Base-by-base conservation (phyloP, 768 basidiomycete species). In the Suillus paluster region DNA sequence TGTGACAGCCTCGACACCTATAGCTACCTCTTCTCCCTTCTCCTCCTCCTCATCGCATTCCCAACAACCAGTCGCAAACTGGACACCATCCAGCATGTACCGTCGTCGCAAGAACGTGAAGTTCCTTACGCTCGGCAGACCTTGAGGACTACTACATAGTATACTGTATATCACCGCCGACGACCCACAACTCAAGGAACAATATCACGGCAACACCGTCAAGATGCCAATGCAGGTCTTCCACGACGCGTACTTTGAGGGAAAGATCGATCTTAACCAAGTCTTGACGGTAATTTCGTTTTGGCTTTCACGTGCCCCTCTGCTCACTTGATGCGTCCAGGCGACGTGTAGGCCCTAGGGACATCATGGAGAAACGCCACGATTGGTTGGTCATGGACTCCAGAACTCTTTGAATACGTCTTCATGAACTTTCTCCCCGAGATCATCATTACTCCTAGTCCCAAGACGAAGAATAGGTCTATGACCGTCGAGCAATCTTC, bases 191-290 rank as follows among this genome's bases (percentile, higher is more conserved):
- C 84, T 99, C 73, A 92, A 87, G 80, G 81, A 83, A 34, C 80
- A 86, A 62, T 99, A 96, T 79, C 77, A 85, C 36, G 90, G 88
- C 66, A 92, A 89, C 77, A 85, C 88, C n/a, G n/a, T n/a, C 68
- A 99, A 97, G 78, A 98, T 99, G 61, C 95, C 95, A 57, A 96
- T 97, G 90, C 97, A 99, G 78, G 79, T 92, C 67, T 97, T 97
- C 83, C 90, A 99, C 73, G 97, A 99, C 81, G 93, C 94, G 65
- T 99, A 91, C 79, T 98, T 99, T 74, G 95, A 96, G 55, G 90
- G 90, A 55, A 98, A 98, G 79, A 86, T 96, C 63, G 96, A 98
- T 60, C 92, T 99, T 75, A 99, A 98, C n/a, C n/a, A n/a, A n/a
- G n/a, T n/a, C n/a, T n/a, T n/a, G n/a, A n/a, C 56, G 95, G 97